Evolutionary conservation across 208 protist genomes (phyloP).

Genomic region (Trypanosoma vivax): DNA sequence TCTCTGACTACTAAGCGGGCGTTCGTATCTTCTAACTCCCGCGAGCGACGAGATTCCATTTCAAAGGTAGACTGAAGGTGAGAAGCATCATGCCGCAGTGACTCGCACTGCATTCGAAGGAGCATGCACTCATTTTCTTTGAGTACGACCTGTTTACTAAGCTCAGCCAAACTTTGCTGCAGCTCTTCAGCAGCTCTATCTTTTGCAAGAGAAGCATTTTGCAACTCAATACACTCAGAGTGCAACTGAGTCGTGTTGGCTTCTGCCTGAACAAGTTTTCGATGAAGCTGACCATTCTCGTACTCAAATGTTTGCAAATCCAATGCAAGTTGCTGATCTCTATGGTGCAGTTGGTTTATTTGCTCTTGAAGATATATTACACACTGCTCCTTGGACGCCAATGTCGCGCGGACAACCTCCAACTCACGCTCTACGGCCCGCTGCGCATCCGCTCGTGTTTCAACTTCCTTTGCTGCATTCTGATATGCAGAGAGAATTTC

Average conservation of each 20-base stretch:
- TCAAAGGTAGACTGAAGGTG: conserved; percentile 27
- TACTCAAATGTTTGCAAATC: conserved; percentile 79
- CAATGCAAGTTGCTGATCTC: conserved; percentile 73
- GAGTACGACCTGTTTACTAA: conserved; percentile 73
- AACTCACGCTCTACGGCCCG: conserved; percentile 61
- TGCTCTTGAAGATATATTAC: conserved; percentile 75
- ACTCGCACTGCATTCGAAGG: conserved; percentile 53
- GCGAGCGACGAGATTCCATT: conserved; percentile 26
- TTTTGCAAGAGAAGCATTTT: conserved; percentile 44
- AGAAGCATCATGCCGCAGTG: conserved; percentile 40
- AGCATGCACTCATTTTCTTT: conserved; percentile 77
- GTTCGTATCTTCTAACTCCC: conserved; percentile 62
- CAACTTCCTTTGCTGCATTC: conserved; percentile 58
- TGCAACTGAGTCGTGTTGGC: conserved; percentile 32
- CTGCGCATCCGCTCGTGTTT: conserved; percentile 39
- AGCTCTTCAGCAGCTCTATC: conserved; percentile 64
- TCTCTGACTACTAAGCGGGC: conserved; percentile 59
- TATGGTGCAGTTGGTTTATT: conserved; percentile 48
- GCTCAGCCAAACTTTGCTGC: conserved; percentile 66
- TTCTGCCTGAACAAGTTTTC: conserved; percentile 48
- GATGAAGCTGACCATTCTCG: conserved; percentile 68
- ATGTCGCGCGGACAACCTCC: conserved; percentile 48
- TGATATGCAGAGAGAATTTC: conserved; percentile 73
- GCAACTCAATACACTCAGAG: conserved; percentile 33
- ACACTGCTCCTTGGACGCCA: conserved; percentile 68